Conservation (phyloP, 495 filamentous ascomycete genomes). For the Penicillium cataractarum region DNA sequence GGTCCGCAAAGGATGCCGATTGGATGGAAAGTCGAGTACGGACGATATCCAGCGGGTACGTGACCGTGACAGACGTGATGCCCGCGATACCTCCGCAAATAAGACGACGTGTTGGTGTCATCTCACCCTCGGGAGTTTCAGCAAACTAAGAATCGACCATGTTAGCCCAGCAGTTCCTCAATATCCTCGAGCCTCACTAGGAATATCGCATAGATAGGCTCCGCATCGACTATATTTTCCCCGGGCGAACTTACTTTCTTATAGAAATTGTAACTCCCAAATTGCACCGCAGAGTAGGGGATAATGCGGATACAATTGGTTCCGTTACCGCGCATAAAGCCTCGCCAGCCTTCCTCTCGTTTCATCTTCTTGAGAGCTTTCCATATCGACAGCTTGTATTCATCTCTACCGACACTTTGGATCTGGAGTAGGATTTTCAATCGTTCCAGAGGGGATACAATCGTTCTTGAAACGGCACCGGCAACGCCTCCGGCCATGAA, state of each 20-base stretch:
- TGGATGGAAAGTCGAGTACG: conserved; percentile 95
- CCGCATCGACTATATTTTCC: background rate
- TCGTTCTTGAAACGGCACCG: conserved; percentile 94
- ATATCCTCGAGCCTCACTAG: background rate
- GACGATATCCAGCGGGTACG: conserved; percentile 92
- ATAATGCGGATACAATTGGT: conserved; percentile 98
- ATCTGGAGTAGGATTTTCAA: conserved; percentile 97
- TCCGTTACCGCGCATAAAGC: conserved; percentile 96
- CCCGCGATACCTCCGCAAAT: conserved; percentile 87
- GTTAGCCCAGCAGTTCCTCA: background rate
- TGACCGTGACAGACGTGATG: conserved; percentile 85
- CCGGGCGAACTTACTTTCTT: conserved; percentile 70
- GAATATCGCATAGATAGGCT: background rate
- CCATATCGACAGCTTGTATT: conserved; percentile 88
- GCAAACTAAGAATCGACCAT: conserved; percentile 60
- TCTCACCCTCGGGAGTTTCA: conserved; percentile 69
- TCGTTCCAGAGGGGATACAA: conserved; percentile 92
- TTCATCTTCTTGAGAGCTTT: conserved; percentile 93
- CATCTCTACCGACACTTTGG: conserved; percentile 85
- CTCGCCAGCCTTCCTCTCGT: conserved; percentile 92
- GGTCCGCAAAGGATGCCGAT: conserved; percentile 86
- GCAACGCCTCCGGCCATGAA: conserved; percentile 96
- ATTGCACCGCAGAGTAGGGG: conserved; percentile 96
- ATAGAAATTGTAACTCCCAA: conserved; percentile 96
- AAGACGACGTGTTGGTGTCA: conserved; percentile 71